These are phyloP conservation scores for Postia placenta DNA, from an alignment of 768 basidiomycete species.

Conservation along the genomic window DNA sequence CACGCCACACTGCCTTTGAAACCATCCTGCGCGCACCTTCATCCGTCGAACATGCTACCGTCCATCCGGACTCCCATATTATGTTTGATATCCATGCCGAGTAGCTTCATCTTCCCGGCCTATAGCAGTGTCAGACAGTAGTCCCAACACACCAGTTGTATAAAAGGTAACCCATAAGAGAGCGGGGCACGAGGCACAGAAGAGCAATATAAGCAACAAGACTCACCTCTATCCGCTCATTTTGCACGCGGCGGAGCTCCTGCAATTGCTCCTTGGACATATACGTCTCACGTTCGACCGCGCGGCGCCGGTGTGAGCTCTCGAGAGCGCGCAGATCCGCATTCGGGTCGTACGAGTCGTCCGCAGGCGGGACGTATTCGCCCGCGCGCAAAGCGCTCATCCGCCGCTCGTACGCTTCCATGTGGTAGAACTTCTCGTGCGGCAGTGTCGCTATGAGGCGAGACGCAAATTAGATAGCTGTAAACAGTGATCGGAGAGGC, in stretches of 20 bases:
- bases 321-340: slow-evolving; percentile 79
- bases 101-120: slow-evolving; percentile 77
- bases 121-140: slow-evolving; percentile 20
- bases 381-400: slow-evolving; percentile 85
- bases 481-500: neutral
- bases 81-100: slow-evolving; percentile 86
- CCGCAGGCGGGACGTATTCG: slow-evolving; percentile 66
- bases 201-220: neutral
- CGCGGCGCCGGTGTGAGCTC: slow-evolving; percentile 62
- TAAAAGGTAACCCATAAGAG: neutral
- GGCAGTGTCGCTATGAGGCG: slow-evolving; percentile 77
- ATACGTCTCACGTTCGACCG: slow-evolving; percentile 64
- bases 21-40: slow-evolving; percentile 3
- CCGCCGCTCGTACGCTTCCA: slow-evolving; percentile 76
- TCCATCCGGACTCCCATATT: slow-evolving; percentile 89
- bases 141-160: neutral
- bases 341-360: slow-evolving; percentile 74
- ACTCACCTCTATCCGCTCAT: slow-evolving; percentile 75
- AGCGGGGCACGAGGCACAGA: neutral
- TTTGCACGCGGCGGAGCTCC: slow-evolving; percentile 78
- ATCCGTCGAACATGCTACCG: slow-evolving; percentile 51
- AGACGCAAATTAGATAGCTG: neutral
- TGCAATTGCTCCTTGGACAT: slow-evolving; percentile 73
- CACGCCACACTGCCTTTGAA: no score
- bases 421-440: slow-evolving; percentile 93